Conservation (phyloP, 1,284 basidiomycete genomes). For the Boletus semigastroideus region DNA sequence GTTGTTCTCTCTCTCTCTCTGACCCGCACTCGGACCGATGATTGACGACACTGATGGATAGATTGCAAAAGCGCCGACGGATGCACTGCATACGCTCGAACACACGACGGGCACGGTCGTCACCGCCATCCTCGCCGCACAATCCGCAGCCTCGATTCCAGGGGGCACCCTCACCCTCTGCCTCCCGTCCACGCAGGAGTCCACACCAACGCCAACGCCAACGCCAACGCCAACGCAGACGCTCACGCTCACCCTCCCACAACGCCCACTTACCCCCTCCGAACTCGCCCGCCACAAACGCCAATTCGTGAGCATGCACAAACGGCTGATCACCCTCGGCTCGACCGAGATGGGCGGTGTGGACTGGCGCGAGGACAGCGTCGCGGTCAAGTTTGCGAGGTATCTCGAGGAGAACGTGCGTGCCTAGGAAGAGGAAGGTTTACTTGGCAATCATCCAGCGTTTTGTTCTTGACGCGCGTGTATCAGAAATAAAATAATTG, state of each 20-base stretch:
- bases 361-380: conserved; percentile 73
- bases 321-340: conserved; percentile 82
- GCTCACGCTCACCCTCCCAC: conserved; percentile 48
- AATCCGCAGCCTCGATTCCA: conserved; percentile 41
- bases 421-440: too few relatives aligned
- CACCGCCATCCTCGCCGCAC: conserved; percentile 64
- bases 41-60: conserved; percentile 27
- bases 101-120: conserved; percentile 68
- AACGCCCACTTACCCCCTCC: conserved; percentile 72
- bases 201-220: conserved; percentile 10
- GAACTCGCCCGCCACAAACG: conserved; percentile 86
- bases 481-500: too few relatives aligned
- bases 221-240: background rate
- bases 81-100: conserved; percentile 79
- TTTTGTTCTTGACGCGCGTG: too few relatives aligned
- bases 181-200: conserved; percentile 32
- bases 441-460: too few relatives aligned
- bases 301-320: conserved; percentile 85
- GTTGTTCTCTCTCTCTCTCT: background rate
- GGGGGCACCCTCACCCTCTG: conserved; percentile 57
- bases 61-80: conserved; percentile 76
- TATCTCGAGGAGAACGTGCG: conserved; percentile 72
- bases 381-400: conserved; percentile 72
- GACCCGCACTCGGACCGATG: background rate
- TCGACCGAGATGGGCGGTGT: conserved; percentile 77